Evolutionary conservation across 441 rosid species (phyloP), one percentile per base, ranked within the genome.

Genomic region (Gossypium aridum): DNA sequence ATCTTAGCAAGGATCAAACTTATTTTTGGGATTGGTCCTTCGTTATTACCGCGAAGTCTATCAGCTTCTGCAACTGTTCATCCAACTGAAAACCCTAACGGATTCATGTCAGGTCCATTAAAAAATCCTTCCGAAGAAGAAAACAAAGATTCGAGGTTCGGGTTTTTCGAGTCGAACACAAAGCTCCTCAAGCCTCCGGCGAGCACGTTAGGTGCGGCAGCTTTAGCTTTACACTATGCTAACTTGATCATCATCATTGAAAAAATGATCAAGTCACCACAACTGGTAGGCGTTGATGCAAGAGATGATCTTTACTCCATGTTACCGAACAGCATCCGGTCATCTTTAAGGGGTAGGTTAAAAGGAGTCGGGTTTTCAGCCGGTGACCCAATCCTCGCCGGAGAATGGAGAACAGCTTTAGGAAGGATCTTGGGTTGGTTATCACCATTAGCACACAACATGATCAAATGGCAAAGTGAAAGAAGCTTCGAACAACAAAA

Each of bases 381-480:
- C 7, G 85, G 87, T 0, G 97, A 96, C 78, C 85, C 93, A 5
- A 81, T 71, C 3, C 87, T 96, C 1, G 99, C 98, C 76, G 85
- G 83, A 12, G 97, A 93, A 72, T 96, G 99, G 97, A 85, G 81
- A 60, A 85, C 85, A 0, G 99, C 99, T n/a, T 60, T 92, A 65
- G 89, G 89, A 45, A 78, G 92, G 83, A 91, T 96, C 22, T 82
- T 92, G 75, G 81, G 81, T 16, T 96, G 99, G 99, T 60, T 96
- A 76, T 86, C 97, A 2, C 99, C 97, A 1, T 49, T 96, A 74
- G 98, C 97, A 0, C 97, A 96, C 75, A 92, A 93, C 69, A 96
- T 90, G 99, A 91, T 96, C 4, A 92, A 86, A 82, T 96, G 99
- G 98, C 98, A 96, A 72, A 92, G 89, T 19, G 99, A 92, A 76